phyloP scores from a whole-genome alignment of 805 yeast genomes.

The Pichia rugopelliculosa region DNA sequence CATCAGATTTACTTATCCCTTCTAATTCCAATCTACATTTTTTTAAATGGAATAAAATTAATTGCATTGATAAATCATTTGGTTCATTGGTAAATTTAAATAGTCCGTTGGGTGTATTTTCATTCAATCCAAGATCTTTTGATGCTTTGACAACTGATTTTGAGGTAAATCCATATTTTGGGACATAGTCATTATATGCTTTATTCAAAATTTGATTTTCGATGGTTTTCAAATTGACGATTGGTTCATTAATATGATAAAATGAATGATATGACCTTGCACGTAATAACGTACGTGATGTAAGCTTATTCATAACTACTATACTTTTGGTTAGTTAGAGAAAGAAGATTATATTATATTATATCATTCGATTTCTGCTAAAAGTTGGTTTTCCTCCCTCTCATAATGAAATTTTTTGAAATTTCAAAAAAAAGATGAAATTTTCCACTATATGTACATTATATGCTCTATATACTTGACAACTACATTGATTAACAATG shows the following conservation, averaged over 20 bases:
- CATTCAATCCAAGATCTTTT: conserved; percentile 31
- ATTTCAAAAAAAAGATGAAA: no score
- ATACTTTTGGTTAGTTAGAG: neutral
- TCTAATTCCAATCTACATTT: conserved; percentile 33
- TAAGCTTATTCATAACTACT: neutral
- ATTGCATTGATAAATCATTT: conserved; percentile 32
- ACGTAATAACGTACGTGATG: neutral
- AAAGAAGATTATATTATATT: neutral
- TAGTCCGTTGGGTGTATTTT: conserved; percentile 35
- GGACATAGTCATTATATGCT: conserved; percentile 32
- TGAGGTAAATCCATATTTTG: conserved; percentile 38
- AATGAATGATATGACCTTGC: conserved; percentile 31
- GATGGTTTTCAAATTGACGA: conserved; percentile 23
- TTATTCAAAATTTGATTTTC: conserved; percentile 32
- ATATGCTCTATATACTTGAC: no score
- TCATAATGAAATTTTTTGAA: neutral
- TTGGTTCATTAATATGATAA: conserved; percentile 34
- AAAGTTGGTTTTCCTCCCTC: neutral
- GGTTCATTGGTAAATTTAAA: conserved; percentile 29
- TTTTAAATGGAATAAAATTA: conserved; percentile 41
- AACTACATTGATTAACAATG: no score
- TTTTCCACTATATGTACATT: no score
- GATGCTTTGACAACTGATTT: conserved; percentile 38
- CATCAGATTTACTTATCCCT: conserved; percentile 19
- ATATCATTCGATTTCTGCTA: no score